Evolutionary conservation across 2,329 filamentous ascomycete species (phyloP), one percentile per base, ranked within the genome.

Genomic region (Meredithiella fracta): DNA sequence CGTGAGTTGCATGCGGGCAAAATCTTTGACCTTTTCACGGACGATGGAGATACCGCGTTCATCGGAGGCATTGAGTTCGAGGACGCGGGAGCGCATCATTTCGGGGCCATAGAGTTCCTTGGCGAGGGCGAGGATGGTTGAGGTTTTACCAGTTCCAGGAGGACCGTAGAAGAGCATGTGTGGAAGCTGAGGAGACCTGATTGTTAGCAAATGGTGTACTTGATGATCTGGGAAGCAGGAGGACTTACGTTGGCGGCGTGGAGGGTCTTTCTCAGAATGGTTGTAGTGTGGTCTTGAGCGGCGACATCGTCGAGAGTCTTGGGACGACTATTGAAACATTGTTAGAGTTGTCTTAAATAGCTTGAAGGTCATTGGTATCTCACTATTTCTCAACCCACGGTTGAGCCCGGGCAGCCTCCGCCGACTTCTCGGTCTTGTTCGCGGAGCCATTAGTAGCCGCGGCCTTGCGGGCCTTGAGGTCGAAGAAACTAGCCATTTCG

Each of bases 331-430:
- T 8, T 9, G 38, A 34, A 20, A 38, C n/a, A 20, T 22, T 11
- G 22, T 57, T 42, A 59, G 55, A 17, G 3, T 38, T 52, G 31
- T 15, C 4, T 17, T 14, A 23, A 3, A 6, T 25, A 8, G 23
- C 11, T 14, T 25, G 20, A 5, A n/a, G n/a, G 22, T 2, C 15
- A 5, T 49, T 23, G 20, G 8, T 25, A 31, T 59, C 77, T 60
- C 74, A 95, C 91, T 96, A 97, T 86, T 97, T 97, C 73, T 97
- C 92, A 54, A 97, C 91, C 92, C 92, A 98, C 64, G 92, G 92
- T 65, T 96, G 91, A 62, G 82, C 74, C 64, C 78, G 78, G 62
- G 76, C 76, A 29, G 73, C 65, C 79, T 83, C 64, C 74, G 76
- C 58, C 72, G 77, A 62, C 61, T 76, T 77, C 59, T 82, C 76